Base-by-base conservation (phyloP, 352 stramenopile genomes). In the Pythium guiyangense region DNA sequence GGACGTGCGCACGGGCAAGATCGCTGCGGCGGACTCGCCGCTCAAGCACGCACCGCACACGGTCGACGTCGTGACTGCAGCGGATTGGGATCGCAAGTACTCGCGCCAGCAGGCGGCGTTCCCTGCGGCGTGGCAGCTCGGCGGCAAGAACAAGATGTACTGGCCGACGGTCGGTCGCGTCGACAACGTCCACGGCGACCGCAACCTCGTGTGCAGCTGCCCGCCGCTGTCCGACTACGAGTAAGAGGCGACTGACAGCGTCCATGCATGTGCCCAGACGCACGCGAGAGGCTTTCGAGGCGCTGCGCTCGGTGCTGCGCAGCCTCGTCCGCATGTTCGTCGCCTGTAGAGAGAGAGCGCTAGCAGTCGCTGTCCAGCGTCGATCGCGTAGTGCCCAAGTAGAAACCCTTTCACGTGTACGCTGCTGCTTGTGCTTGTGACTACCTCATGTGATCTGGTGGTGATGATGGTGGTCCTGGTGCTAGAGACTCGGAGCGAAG, bases 141-240 rank as follows among this genome's bases (percentile, higher is more conserved):
- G 74, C 54, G 63, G 79, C 69, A 89, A 88, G 70, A 92, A 84
- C 70, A 98, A 98, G 69, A 98, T 98, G 64, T 99, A 99, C 77
- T 99, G 97, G 97, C 97, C 97, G 37, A 92, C 88, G 3, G 96
- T 97, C 53, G 94, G 94, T 34, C 88, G 97, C 59, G 91, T 99
- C 20, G 96, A 99, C 76, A 99, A 99, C 77, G 97, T 99, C 18
- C 97, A 98, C 67, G 97, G 97, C 49, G 97, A 99, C 79, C 88
- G 97, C 40, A 97, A 99, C 77, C 84, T 99, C 15, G 80, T 99
- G 20, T 99, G 97, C 76, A 98, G 96, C 53, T 99, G 97, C 71
- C 95, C 97, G 37, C 96, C 96, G n/a, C 68, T 99, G 34, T 89
- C 93, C 45, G 93, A 92, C 52, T 99, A 99, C 77, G 76, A 88